phyloP scores from a whole-genome alignment of 768 basidiomycete genomes.

The Pisolithus microcarpus region DNA sequence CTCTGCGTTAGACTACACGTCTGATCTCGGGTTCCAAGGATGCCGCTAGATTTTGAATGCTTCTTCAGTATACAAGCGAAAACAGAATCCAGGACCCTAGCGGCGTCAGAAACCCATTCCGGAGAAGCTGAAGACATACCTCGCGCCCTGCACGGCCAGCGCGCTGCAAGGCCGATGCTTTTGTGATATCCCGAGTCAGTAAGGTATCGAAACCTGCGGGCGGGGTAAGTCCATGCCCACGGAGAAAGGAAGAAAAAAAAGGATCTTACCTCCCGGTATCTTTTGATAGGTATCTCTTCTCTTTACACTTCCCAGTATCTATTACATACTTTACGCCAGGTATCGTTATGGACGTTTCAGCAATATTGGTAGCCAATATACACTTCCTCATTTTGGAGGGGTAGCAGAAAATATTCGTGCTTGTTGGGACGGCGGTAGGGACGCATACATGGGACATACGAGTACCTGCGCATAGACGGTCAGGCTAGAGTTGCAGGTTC shows the following conservation, averaged over 20 bases:
- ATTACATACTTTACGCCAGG: conserved; percentile 94
- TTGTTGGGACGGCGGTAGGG: conserved; percentile 73
- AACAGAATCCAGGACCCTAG: conserved; percentile 79
- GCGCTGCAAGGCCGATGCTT: conserved; percentile 89
- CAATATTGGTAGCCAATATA: conserved; percentile 95
- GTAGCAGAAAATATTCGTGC: conserved; percentile 66
- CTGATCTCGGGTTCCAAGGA: conserved; percentile 86
- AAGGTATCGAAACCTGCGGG: conserved; percentile 79
- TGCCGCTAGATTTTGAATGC: conserved; percentile 59
- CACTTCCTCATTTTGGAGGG: conserved; percentile 72
- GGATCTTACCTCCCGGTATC: conserved; percentile 54
- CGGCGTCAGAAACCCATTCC: conserved; percentile 1
- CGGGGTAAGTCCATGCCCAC: background rate
- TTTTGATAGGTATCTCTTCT: conserved; percentile 76
- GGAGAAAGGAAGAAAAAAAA: background rate
- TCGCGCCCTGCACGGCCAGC: conserved; percentile 96
- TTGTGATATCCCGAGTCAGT: conserved; percentile 72
- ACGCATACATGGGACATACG: conserved; percentile 79
- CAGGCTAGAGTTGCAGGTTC: background rate
- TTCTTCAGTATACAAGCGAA: conserved; percentile 84
- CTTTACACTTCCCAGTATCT: conserved; percentile 93
- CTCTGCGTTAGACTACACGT: conserved; percentile 74
- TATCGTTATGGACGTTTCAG: conserved; percentile 96
- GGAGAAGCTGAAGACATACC: conserved; percentile 30
- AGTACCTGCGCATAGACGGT: conserved; percentile 44